phyloP scores from a whole-genome alignment of 1,284 basidiomycete genomes.

The Ganoderma sinense region DNA sequence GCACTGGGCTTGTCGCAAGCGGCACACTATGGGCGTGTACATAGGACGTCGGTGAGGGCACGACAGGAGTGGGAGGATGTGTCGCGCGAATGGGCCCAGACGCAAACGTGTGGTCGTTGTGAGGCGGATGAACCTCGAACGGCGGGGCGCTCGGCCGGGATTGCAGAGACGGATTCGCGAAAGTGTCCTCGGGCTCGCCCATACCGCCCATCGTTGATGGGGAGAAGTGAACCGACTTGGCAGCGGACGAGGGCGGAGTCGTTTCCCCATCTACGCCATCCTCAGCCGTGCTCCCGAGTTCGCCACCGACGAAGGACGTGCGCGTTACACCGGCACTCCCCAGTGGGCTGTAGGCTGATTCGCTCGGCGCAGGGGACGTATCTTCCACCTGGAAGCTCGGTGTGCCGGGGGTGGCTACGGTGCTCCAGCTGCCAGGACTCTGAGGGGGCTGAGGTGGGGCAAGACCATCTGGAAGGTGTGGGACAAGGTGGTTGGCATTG shows the following conservation, averaged over 20 bases:
- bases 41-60: slow-evolving; percentile 21
- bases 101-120: neutral
- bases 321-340: slow-evolving; percentile 15
- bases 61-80: slow-evolving; percentile 2
- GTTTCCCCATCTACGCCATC: slow-evolving; percentile 26
- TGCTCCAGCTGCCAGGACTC: slow-evolving; percentile 69
- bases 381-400: slow-evolving; percentile 21
- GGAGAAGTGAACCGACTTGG: slow-evolving; percentile 56
- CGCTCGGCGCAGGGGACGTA: slow-evolving; percentile 8
- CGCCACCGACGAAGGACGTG: slow-evolving; percentile 34
- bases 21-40: slow-evolving; percentile 9
- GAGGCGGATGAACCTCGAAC: neutral
- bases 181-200: slow-evolving; percentile 18
- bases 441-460: slow-evolving; percentile 29
- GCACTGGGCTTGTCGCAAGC: neutral
- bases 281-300: slow-evolving; percentile 35
- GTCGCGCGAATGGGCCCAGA: slow-evolving; percentile 22
- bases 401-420: slow-evolving; percentile 66
- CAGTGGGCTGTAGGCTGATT: slow-evolving; percentile 1
- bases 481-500: slow-evolving; percentile 13
- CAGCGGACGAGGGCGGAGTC: slow-evolving; percentile 30
- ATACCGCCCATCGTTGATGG: slow-evolving; percentile 43
- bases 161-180: slow-evolving; percentile 9
- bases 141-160: neutral
- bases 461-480: slow-evolving; percentile 26